Base-by-base conservation (phyloP, 2,329 filamentous ascomycete species). In the Thermomyces lanuginosus region DNA sequence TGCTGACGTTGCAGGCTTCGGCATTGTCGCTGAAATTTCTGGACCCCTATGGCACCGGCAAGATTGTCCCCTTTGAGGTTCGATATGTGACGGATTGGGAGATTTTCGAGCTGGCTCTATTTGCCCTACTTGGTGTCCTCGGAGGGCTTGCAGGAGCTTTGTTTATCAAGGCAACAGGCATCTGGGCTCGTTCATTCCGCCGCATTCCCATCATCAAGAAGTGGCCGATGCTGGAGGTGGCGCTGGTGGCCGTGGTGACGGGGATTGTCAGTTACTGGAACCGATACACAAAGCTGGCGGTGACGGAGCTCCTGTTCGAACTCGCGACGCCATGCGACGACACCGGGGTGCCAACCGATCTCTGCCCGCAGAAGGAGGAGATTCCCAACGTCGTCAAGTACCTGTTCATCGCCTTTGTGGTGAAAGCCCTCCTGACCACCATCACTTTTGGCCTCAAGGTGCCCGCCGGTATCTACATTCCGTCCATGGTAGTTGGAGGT, bases 401-500 rank as follows among this genome's bases (percentile, higher is more conserved):
- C 30, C 61, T 98, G 1, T 58, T 76, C 8, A 53, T 74, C 10
- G 86, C 86, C 0, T 89, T 95, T 37, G 55, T 93, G 14, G 76
- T 95, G 57, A 98, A 98, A 49, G 78, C 81, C 0, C 62, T 86
- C 23, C 56, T 98, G 21, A 95, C 89, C 0, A 74, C 77, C 23
- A 75, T 93, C 37, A 92, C 86, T 0, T 95, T 95, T 53, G 86
- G 86, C 14, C 84, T 93, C 46, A 95, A 95, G 63, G 74, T 95
- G 0, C 89, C 89, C 6, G 83, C 86, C 1, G 89, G 89, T 36
- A 93, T 98, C 40, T 98, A 98, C 42, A 84, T 98, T 2, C 89
- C 89, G 3, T 93, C 86, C 41, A 98, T 98, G 89, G 89, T 95
- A 15, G 82, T 95, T 10, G 89, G 89, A 37, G 89, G 89, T 44